Conservation (phyloP, 768 basidiomycete genomes). For the Mycena alexandri region DNA sequence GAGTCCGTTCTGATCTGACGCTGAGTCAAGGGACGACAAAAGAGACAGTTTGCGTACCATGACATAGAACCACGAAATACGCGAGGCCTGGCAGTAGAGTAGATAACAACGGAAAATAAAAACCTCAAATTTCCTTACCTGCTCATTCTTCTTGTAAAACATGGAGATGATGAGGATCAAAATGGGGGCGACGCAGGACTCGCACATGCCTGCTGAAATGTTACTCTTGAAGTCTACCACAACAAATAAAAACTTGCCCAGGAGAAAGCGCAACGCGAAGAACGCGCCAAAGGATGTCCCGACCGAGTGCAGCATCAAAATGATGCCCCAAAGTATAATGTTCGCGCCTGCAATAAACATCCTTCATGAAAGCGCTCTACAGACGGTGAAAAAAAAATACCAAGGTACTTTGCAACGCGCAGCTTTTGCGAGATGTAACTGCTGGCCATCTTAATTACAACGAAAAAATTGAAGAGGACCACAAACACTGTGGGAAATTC, state of each 20-base stretch:
- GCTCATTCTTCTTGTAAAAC: conserved; percentile 79
- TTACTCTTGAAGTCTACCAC: neutral
- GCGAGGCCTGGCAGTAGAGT: conserved; percentile 54
- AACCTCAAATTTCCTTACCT: conserved; percentile 47
- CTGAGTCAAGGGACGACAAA: neutral
- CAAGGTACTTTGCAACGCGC: conserved; percentile 72
- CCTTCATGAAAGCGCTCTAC: neutral
- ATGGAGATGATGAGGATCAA: conserved; percentile 73
- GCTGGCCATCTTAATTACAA: too few relatives aligned
- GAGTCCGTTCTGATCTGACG: conserved; percentile 61
- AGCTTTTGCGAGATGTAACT: conserved; percentile 76
- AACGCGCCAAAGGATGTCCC: conserved; percentile 70
- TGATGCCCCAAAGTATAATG: conserved; percentile 69
- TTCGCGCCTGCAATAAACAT: conserved; percentile 61
- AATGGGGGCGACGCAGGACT: conserved; percentile 68
- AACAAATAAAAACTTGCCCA: conserved; percentile 55
- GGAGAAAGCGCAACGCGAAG: conserved; percentile 71
- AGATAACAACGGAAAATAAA: neutral
- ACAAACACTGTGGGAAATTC: conserved; percentile 77
- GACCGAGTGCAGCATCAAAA: conserved; percentile 72
- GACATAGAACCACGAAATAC: conserved; percentile 76
- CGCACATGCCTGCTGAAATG: conserved; percentile 68
- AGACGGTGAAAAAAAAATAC: conserved; percentile 43
- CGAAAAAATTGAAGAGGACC: too few relatives aligned
- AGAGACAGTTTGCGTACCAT: conserved; percentile 57